Base-by-base conservation (phyloP, 306 rosid genomes). In the Glycine tomentella region DNA sequence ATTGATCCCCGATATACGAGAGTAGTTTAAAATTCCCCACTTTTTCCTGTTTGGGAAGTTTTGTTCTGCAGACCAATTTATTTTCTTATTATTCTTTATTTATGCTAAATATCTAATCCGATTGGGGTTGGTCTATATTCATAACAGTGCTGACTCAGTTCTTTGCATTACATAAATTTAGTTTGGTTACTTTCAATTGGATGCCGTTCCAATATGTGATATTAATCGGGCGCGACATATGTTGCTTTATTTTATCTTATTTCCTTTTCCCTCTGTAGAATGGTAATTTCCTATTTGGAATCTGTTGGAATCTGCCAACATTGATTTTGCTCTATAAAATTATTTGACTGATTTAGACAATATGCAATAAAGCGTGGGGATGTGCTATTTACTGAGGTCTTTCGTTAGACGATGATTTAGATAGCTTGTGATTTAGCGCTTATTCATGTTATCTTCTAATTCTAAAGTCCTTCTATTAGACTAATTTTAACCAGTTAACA, bases 11-110 rank as follows among this genome's bases (percentile, higher is more conserved):
- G 66, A 79, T 79, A 83, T 49, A 81, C 84, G 55, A 80, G 75
- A 80, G 31, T 83, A 84, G 84, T 34, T 75, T 84, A 53, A 82
- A 80, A 61, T 80, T 76, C 76, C 59, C 72, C 83, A 50, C 50
- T 40, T 79, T 84, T 82, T 82, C 84, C 88, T 77, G 76, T 73
- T 69, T 83, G 91, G 88, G 90, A 81, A 90, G 82, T 89, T 92
- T 89, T 90, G 92, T 74, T 89, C 38, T 80, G 74, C 87, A 84
- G 90, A 87, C 90, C 76, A 61, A 82, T 85, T 86, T 85, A 68
- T 75, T 85, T 70, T 75, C 70, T 77, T 80, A 76, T 63, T 77
- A 68, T 75, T 80, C 79, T 67, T 81, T 55, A 76, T 74, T 77
- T 80, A 75, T 88, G 85, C 17, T 61, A 59, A 59, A 44, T 84